Evolutionary conservation across 2,329 filamentous ascomycete species (phyloP), one percentile per base, ranked within the genome.

Genomic region (Hymenotorrendiella dingleyae): DNA sequence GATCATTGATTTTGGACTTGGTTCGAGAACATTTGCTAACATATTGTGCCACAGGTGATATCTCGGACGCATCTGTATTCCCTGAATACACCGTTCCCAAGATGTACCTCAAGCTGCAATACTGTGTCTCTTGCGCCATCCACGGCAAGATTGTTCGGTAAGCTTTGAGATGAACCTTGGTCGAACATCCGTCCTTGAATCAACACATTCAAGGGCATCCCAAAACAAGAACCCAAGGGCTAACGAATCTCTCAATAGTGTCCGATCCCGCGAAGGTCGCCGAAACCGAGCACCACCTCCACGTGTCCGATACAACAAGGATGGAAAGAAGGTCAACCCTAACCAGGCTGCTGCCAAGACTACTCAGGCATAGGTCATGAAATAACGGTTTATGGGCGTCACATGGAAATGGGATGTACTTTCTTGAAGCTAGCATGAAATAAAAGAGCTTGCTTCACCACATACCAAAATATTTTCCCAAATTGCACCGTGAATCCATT

Each of bases 51-150:
- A 45, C 66, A 97, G 93, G 93, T 89, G 93, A 98, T 88, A 98
- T 98, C 78, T 96, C 90, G 60, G 93, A 98, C 72, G 93, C 94
- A 67, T 97, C 93, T 67, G 93, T 98, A 74, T 98, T 97, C 77
- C 73, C 86, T 66, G 93, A 98, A 79, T 98, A 98, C 82, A 90
- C 89, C 63, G 91, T 98, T 67, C 93, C 93, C 76, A 98, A 98
- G 87, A 98, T 98, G 94, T 98, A 98, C 87, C 80, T 98, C 76
- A 98, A 98, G 86, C 85, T 98, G 72, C 93, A 98, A 80, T 98
- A 98, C 88, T 98, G 93, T 74, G 93, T 98, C 69, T 97, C 91
- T 74, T 98, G 93, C 77, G 93, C 93, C 68, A 98, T 98, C 62
- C 93, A 98, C 82, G 93, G 93, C 82, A 98, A 98, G 86, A 98